Evolutionary conservation across 495 filamentous ascomycete genomes (phyloP), one percentile per base, ranked within the genome.

Genomic region (Podospora bellae-mahoneyi): DNA sequence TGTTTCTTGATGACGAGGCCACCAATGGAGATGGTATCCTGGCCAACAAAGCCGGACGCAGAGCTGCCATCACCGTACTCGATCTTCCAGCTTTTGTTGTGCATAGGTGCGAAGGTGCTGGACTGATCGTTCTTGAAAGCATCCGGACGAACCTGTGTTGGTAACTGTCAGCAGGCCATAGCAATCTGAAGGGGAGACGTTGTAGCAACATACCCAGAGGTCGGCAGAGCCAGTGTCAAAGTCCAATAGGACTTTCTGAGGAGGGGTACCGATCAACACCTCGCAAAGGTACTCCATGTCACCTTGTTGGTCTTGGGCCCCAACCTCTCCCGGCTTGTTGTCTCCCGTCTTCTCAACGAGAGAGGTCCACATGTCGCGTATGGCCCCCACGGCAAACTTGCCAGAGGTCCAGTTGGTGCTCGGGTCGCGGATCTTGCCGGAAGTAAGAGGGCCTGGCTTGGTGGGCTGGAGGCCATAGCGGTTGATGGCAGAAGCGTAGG

Each of bases 201-300:
- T 20, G 5, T 6, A 58, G n/a, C 7, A 48, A 48, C 84, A 67
- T 82, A 94, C 90, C 91, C 90, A 94, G 54, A 92, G 82, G 83
- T 93, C 91, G 6, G 88, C 82, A 58, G 89, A 91, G 13, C 90
- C 91, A 32, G 91, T 92, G 77, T 94, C 91, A 70, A 93, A 92
- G 74, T 92, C 88, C 60, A 93, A 74, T 61, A 80, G 84, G 66
- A 92, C 63, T 54, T 77, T 88, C 81, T 93, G 90, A 2, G 81
- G 79, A 10, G 90, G 90, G 1, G 86, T 90, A 32, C 91, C 91
- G 71, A 93, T 89, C 5, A 74, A 67, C 56, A 93, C 85, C 62
- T 84, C 80, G 62, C 86, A 90, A 44, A 93, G 83, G 71, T 92
- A 92, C 80, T 86, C 77, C 26, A 85, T 81, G 67, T 93, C 91